Percentiles rank a stretch among this genome's conserved stretches.
phyloP scores from a whole-genome alignment of 331 rosid species.

The Ulmus americana region DNA sequence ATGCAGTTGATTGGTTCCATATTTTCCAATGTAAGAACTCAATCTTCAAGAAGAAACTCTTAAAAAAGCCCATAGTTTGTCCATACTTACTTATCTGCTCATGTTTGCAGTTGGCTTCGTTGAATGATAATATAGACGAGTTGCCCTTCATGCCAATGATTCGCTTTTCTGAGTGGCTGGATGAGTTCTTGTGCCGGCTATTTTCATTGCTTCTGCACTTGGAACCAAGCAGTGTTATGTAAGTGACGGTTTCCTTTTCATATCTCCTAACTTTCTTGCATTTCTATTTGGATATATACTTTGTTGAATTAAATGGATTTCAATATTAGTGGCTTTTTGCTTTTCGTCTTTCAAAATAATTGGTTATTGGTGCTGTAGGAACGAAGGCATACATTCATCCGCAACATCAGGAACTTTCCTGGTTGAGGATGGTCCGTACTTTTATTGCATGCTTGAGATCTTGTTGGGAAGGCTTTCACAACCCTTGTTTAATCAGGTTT shows the following conservation, averaged over 20 bases:
- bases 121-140: slow-evolving; percentile 68
- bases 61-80: background rate
- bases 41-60: background rate
- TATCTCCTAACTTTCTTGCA: background rate
- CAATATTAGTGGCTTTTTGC: background rate
- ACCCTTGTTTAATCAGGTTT: slow-evolving; percentile 73
- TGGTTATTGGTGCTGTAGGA: slow-evolving; percentile 53
- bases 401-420: slow-evolving; percentile 91
- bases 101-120: slow-evolving; percentile 71
- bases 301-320: too few relatives aligned
- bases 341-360: slow-evolving; percentile 13
- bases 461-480: slow-evolving; percentile 85
- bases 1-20: slow-evolving; percentile 94
- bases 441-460: slow-evolving; percentile 89
- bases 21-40: slow-evolving; percentile 79
- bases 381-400: slow-evolving; percentile 82
- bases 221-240: slow-evolving; percentile 93
- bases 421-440: slow-evolving; percentile 94
- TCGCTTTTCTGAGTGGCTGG: slow-evolving; percentile 91
- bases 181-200: slow-evolving; percentile 92
- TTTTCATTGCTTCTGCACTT: slow-evolving; percentile 86
- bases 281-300: background rate
- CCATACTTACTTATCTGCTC: slow-evolving; percentile 20
- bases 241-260: slow-evolving; percentile 31
- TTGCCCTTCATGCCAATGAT: slow-evolving; percentile 76